Percentiles rank a stretch among this genome's conserved stretches.
Evolutionary conservation across 2,329 filamentous ascomycete genomes (phyloP).

Genomic region (Trematosphaeria pertusa): DNA sequence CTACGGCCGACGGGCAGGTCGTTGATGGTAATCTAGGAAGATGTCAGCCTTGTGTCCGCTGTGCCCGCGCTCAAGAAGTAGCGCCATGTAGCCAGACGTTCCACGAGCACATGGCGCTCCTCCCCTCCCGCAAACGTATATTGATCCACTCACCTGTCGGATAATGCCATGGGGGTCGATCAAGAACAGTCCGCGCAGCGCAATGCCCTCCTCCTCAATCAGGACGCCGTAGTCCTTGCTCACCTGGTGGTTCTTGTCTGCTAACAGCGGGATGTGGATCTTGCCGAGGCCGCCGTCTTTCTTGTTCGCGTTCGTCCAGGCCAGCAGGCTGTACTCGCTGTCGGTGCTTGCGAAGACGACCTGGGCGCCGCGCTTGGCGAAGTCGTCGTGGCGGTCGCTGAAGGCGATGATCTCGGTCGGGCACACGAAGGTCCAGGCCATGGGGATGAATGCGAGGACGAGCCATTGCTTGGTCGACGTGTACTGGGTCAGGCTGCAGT

Average conservation of each 20-base stretch:
- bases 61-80: conserved; percentile 3
- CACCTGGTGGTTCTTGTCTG: conserved; percentile 67
- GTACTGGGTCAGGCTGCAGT: conserved; percentile 48
- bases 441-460: conserved; percentile 70
- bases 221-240: conserved; percentile 69
- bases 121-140: too few relatives aligned
- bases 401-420: conserved; percentile 71
- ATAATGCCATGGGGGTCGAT: conserved; percentile 69
- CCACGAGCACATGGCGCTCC: too few relatives aligned
- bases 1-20: conserved; percentile 69
- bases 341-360: conserved; percentile 70
- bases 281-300: conserved; percentile 68
- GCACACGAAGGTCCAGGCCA: conserved; percentile 74
- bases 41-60: conserved; percentile 14
- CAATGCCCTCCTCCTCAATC: conserved; percentile 68
- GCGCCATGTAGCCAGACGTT: too few relatives aligned
- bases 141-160: conserved; percentile 53
- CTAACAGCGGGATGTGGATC: conserved; percentile 67
- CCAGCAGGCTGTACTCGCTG: conserved; percentile 64
- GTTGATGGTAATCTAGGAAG: conserved; percentile 66
- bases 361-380: conserved; percentile 64
- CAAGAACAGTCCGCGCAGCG: conserved; percentile 69
- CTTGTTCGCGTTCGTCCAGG: conserved; percentile 65
- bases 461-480: conserved; percentile 62
- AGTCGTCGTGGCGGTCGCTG: conserved; percentile 67